Evolutionary conservation across 345 rosid genomes (phyloP).

Genomic region (Syzygium grande): DNA sequence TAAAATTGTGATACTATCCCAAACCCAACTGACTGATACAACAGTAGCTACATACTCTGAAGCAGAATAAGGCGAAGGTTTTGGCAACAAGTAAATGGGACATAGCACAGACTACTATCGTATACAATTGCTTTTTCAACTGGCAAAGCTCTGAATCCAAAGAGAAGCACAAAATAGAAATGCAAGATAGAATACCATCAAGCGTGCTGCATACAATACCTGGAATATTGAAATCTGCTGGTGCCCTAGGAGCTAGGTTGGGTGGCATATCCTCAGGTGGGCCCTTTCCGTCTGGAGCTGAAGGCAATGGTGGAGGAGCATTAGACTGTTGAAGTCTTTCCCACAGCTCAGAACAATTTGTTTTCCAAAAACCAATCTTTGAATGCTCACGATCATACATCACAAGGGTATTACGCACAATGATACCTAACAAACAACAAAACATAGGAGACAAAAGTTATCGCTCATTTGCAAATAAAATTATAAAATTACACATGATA

Average conservation of each 20-base stretch:
- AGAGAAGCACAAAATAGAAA: background rate
- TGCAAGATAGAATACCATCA: background rate
- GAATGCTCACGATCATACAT: conserved; percentile 78
- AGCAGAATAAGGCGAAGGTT: background rate
- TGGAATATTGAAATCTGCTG: conserved; percentile 5
- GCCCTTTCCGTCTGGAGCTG: conserved; percentile 24
- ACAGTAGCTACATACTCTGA: background rate
- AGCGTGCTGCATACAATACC: background rate
- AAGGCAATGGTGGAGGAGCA: conserved; percentile 32
- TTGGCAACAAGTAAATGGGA: background rate
- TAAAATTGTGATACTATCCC: background rate
- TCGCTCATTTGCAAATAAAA: background rate
- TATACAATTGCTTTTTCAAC: background rate
- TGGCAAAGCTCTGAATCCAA: background rate
- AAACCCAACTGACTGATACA: background rate
- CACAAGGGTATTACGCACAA: conserved; percentile 84
- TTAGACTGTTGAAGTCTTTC: conserved; percentile 52
- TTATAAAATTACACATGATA: background rate
- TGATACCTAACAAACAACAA: conserved; percentile 39
- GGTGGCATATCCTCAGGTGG: conserved; percentile 27
- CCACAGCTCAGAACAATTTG: conserved; percentile 88
- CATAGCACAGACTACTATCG: background rate
- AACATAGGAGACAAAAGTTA: background rate
- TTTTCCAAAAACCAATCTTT: conserved; percentile 93
- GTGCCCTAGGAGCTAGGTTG: conserved; percentile 21